Evolutionary conservation across 176 grass and related monocot genomes (phyloP).

Genomic region (Poa annua): DNA sequence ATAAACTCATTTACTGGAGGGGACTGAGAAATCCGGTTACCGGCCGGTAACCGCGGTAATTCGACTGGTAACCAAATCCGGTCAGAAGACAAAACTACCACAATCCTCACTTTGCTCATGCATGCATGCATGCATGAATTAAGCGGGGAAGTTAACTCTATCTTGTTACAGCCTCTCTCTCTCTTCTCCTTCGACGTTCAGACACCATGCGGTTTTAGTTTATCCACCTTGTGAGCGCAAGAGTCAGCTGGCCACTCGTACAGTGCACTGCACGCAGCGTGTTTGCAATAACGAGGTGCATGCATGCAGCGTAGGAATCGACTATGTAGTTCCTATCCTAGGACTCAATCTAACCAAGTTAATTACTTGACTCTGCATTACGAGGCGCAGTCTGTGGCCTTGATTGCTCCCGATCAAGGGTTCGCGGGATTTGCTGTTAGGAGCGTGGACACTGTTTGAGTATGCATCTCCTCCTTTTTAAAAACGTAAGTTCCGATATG

Average conservation of each 20-base stretch:
- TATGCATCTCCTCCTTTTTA: neutral
- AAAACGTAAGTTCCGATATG: neutral
- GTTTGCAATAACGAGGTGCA: neutral
- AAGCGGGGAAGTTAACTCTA: neutral
- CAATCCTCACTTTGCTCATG: neutral
- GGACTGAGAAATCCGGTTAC: too few species aligned
- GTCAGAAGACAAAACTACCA: too few species aligned
- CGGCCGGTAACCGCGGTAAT: too few species aligned
- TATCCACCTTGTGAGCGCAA: neutral
- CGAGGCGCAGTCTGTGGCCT: neutral
- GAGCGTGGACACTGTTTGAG: neutral
- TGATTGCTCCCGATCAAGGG: conserved; percentile 10
- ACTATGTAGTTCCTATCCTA: conserved; percentile 47
- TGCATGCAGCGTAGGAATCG: conserved; percentile 30
- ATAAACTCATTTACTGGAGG: too few species aligned
- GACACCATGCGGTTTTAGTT: neutral
- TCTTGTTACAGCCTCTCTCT: neutral
- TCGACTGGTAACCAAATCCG: too few species aligned
- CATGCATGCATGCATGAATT: neutral
- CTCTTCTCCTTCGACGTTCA: conserved; percentile 6
- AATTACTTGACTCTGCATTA: neutral
- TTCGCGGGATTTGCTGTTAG: conserved; percentile 43
- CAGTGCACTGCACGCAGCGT: conserved; percentile 4
- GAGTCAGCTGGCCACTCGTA: neutral
- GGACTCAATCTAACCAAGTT: conserved; percentile 37